Evolutionary conservation across 805 yeast species (phyloP), one percentile per base, ranked within the genome.

Genomic region (Metahyphopichia silvanorum): DNA sequence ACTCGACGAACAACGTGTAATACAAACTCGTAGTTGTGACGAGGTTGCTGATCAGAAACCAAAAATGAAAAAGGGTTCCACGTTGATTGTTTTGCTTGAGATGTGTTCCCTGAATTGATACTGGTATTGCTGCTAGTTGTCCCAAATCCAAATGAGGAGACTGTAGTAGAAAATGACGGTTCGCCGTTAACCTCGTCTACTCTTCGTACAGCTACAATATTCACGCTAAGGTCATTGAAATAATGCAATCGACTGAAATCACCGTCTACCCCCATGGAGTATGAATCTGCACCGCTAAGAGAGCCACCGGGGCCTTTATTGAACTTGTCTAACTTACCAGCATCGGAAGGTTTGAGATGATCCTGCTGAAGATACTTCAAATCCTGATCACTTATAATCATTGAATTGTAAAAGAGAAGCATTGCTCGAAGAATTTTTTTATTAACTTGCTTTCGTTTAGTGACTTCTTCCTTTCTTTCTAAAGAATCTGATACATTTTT

Each of bases 401-500:
- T 83, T 0, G 95, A 81, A 45, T 85, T 86, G 60, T 77, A 84
- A 41, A 86, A 66, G 49, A 87, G 63, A 17, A 84, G 57, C 13
- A 88, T 55, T 31, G 85, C 63, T 25, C 81, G 73, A 28, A 77
- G 67, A n/a, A 86, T 36, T 45, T 82, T 83, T 37, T 63, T 58
- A 15, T 78, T 78, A 29, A 80, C 57, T 42, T 83, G 75, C 19
- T 87, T 67, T 48, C 93, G 82, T 2, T 64, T 65, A 22, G 69
- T 60, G 22, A 87, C 76, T n/a, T 76, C 63, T 39, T 83, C 86
- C 11, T 79, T 82, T 20, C 96, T 66, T 44, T 86, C 96, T 25
- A 76, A 75, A 16, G 89, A 74, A 36, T 79, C 74, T 40, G 88
- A 79, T 31, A 91, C 76, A 26, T 77, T 76, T 53, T 86, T 77